Conservation (phyloP, 2,329 filamentous ascomycete genomes). For the Ceratocystis cubensis region DNA sequence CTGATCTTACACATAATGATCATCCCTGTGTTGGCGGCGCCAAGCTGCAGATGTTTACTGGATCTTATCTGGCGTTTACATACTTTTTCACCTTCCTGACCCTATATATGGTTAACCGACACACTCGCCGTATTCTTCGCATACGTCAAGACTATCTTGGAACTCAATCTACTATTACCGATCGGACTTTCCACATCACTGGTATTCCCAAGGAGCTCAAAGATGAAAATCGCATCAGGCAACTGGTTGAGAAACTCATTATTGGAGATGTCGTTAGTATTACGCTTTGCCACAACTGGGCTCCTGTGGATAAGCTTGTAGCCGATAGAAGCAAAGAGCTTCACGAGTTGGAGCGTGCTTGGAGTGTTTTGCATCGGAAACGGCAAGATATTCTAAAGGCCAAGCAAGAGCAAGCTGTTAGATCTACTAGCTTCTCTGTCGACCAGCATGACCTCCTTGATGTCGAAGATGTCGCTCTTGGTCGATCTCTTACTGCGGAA, state of each 20-base stretch:
- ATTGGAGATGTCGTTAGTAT: constrained; percentile 87
- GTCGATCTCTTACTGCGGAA: constrained; percentile 5
- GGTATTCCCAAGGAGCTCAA: constrained; percentile 71
- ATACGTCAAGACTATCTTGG: constrained; percentile 85
- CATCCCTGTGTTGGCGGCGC: constrained; percentile 20
- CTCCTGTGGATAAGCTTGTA: constrained; percentile 62
- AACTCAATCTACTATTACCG: constrained; percentile 86
- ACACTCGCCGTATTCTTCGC: constrained; percentile 75
- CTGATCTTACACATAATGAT: constrained; percentile 27
- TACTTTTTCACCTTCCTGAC: constrained; percentile 81
- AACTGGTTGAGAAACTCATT: constrained; percentile 73
- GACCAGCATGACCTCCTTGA: constrained; percentile 5
- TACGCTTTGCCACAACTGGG: constrained; percentile 78
- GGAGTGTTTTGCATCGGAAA: too few relatives aligned
- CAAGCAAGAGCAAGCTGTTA: too few relatives aligned
- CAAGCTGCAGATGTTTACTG: constrained; percentile 47
- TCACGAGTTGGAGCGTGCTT: too few relatives aligned
- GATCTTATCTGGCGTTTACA: constrained; percentile 89
- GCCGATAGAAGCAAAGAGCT: too few relatives aligned
- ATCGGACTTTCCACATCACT: constrained; percentile 82
- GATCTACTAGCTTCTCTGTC: not conserved
- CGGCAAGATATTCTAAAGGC: too few relatives aligned
- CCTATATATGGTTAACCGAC: constrained; percentile 67
- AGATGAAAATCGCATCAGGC: constrained; percentile 70
- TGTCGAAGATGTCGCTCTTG: not conserved